Evolutionary conservation across 306 rosid genomes (phyloP).

Genomic region (Rosa multiflora): DNA sequence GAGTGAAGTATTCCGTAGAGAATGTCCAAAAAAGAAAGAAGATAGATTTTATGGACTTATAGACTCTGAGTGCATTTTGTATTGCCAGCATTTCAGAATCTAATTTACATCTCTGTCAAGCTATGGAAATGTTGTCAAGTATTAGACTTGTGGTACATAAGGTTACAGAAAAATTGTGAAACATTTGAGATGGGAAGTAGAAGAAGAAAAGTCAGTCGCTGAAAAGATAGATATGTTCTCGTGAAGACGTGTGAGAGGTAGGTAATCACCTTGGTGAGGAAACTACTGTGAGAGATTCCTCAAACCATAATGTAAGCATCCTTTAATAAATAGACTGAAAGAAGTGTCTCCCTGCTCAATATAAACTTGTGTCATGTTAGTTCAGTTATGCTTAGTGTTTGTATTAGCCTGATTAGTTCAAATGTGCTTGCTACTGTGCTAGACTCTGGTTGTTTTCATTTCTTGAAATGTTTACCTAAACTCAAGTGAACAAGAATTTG

Average conservation of each 20-base stretch:
- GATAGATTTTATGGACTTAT: background rate
- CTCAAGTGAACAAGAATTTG: background rate
- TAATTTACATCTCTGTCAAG: background rate
- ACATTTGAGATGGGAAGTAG: background rate
- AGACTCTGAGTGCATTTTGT: background rate
- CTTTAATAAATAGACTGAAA: background rate
- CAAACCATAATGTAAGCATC: background rate
- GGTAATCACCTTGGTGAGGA: background rate
- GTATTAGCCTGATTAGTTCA: background rate
- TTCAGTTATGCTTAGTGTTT: background rate
- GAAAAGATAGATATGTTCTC: background rate
- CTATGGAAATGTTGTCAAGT: background rate
- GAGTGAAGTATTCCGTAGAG: background rate
- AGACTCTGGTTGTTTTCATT: background rate
- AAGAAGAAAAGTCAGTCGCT: background rate
- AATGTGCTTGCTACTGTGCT: background rate
- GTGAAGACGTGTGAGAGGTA: background rate
- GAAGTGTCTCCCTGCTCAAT: background rate
- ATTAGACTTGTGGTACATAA: background rate
- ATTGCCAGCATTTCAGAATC: background rate
- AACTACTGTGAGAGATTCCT: background rate
- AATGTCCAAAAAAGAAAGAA: background rate
- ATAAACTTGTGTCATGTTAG: background rate
- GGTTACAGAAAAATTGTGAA: background rate
- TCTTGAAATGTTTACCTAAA: too few species aligned